Base-by-base conservation (phyloP, 2,329 filamentous ascomycete genomes). In the Elsinoe batatas region DNA sequence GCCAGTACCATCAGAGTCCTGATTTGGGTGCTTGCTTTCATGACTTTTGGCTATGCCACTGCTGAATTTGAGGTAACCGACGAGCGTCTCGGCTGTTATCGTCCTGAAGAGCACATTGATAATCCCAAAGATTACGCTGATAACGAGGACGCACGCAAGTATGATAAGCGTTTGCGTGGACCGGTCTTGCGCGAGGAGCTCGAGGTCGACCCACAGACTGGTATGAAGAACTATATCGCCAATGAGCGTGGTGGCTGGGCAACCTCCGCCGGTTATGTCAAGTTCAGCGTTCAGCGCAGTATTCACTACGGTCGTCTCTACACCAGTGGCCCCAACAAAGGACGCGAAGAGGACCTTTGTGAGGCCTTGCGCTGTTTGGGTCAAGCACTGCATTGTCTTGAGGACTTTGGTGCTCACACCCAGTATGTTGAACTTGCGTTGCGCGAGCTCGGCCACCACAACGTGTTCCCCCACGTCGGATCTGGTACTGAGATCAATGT, bases 331-430 rank as follows among this genome's bases (percentile, higher is more conserved):
- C 32, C 74, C 56, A 74, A 76, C 36, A 81, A 76, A 61, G 75
- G 81, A 56, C 80, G 84, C 63, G 82, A 88, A 66, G 79, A 77
- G n/a, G 90, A 95, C 65, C 79, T 94, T 30, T 84, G 93, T 67
- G 91, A 96, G 72, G 87, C 90, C 56, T 80, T 96, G 47, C 83
- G 91, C 54, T 77, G 95, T 15, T 75, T 96, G 60, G 91, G 91
- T 57, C 95, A 90, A 57, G 91, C 85, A 35, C 80, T 90, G 56
- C 91, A 97, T 73, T 95, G 90, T 67, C 74, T 96, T 20, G 91
- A 95, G 73, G 91, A 96, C 68, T 97, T 85, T 73, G 84, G 90
- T 54, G 91, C 91, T 13, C 91, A 96, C 72, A 94, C 88, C 68
- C 96, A 96, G 76, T 96, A 95, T 72, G 83, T 79, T 12, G 91